Conservation (phyloP, 2,329 filamentous ascomycete genomes). For the Penicillium sp. region DNA sequence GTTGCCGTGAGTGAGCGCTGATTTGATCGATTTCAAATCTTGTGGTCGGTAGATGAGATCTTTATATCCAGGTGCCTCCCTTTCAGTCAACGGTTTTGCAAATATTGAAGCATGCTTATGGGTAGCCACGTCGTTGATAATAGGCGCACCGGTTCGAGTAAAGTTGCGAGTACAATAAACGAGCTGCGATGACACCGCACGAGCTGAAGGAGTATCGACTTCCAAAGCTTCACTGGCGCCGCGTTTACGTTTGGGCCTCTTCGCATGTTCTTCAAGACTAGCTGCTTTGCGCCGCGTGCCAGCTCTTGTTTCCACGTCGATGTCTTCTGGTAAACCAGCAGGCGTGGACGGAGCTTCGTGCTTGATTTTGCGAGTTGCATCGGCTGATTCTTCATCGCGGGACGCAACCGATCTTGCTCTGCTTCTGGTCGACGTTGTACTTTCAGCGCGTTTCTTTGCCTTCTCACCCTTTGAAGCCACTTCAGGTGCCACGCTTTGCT, state of each 20-base stretch:
- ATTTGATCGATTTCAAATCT: constrained; percentile 72
- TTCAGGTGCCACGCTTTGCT: constrained; percentile 18
- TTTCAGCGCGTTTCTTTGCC: constrained; percentile 29
- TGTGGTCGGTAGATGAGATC: constrained; percentile 70
- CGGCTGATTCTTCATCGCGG: constrained; percentile 28
- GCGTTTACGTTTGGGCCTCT: constrained; percentile 40
- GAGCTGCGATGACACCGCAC: constrained; percentile 30
- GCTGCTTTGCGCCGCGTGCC: constrained; percentile 27
- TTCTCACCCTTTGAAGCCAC: constrained; percentile 27
- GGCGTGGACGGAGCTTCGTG: constrained; percentile 34
- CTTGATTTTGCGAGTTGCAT: constrained; percentile 25
- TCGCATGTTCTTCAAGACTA: constrained; percentile 19
- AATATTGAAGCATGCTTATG: constrained; percentile 79
- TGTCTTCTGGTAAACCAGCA: constrained; percentile 28
- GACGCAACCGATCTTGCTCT: constrained; percentile 34
- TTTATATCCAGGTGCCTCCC: constrained; percentile 71
- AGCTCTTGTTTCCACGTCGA: constrained; percentile 27
- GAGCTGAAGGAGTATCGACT: constrained; percentile 24
- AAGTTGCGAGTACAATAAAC: constrained; percentile 44
- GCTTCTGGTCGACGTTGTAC: constrained; percentile 34
- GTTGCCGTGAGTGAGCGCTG: constrained; percentile 57
- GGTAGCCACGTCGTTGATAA: constrained; percentile 71
- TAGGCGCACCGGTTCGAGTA: constrained; percentile 66
- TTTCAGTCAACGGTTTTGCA: constrained; percentile 68
- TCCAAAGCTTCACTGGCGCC: constrained; percentile 31